Evolutionary conservation across 148 eudicot species (phyloP), one percentile per base, ranked within the genome.

Genomic region (Cornus florida): DNA sequence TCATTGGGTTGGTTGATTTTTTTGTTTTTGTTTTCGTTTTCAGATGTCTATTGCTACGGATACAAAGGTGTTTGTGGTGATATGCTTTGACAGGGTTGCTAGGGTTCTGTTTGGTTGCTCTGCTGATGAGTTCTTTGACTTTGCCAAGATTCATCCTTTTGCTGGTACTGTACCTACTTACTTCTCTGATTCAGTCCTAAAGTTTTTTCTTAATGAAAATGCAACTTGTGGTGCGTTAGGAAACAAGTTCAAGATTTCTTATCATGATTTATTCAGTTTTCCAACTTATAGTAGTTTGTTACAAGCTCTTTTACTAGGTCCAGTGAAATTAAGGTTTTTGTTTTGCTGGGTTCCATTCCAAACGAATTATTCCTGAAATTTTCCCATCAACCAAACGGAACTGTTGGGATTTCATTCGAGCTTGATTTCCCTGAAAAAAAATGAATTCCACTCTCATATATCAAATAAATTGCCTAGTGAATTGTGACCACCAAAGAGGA

Each of bases 21-120:
- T 70, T 7, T 31, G 10, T 75, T 38, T 31, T 64, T 39, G n/a
- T n/a, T n/a, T 73, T 77, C 78, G 85, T 43, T 43, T 43, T 43
- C 84, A 93, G 97, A 84, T 93, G 84, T 93, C 98, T 11, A 79
- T 92, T 67, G 98, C 93, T 19, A 81, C 95, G 0, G 93, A 91
- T 56, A 86, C 89, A n/a, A 89, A 84, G 86, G 94, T 92, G 59
- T 86, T 89, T 62, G 88, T 78, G 72, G 98, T 94, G 79, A 85
- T 94, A n/a, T 86, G 91, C 86, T 94, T 95, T 80, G 98, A 95
- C 84, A 90, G 94, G 82, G 96, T 86, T 41, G 96, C 96, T 56
- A 95, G 84, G 83, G 87, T 90, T 62, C 86, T 95, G 59, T 86
- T 95, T 87, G 98, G 98, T 83, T 93, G 98, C 85, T 90, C 96